These are phyloP conservation scores for Astragalus glycyphyllos DNA, from an alignment of 306 rosid genomes.

Conservation along the genomic window DNA sequence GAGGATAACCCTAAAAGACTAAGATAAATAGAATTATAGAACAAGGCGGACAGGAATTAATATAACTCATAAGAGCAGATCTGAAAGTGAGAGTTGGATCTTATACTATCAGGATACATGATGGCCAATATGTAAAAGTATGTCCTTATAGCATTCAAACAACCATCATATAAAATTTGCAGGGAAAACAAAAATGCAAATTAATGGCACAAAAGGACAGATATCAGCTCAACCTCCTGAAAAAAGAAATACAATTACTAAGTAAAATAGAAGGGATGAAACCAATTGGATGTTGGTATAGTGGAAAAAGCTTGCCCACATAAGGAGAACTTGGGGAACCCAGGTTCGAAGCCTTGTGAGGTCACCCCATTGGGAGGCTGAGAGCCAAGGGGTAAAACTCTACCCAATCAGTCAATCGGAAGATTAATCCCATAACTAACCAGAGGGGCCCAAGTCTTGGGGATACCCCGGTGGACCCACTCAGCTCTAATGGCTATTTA, in stretches of 20 bases:
- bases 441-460: too few relatives aligned
- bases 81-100: slow-evolving; percentile 9
- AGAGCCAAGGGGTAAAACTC: too few relatives aligned
- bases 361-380: too few relatives aligned
- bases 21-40: not conserved
- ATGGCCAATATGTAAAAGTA: slow-evolving; percentile 2
- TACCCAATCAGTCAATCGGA: too few relatives aligned
- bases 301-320: too few relatives aligned
- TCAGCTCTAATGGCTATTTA: too few relatives aligned
- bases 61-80: slow-evolving; percentile 11
- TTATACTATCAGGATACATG: not conserved
- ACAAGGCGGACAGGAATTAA: not conserved
- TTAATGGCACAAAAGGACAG: not conserved
- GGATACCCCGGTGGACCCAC: too few relatives aligned
- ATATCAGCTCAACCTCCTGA: slow-evolving; percentile 2
- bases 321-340: too few relatives aligned
- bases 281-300: too few relatives aligned
- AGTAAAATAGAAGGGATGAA: not conserved
- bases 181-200: slow-evolving; percentile 17
- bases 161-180: slow-evolving; percentile 19
- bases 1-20: slow-evolving; percentile 1
- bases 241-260: not conserved
- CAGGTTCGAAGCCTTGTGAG: too few relatives aligned
- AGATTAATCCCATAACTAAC: too few relatives aligned
- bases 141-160: slow-evolving; percentile 6